A percentile compares a stretch with the other conserved stretches of the same genome.
phyloP scores from a whole-genome alignment of 495 filamentous ascomycete species.

The Penicillium samsonianum region DNA sequence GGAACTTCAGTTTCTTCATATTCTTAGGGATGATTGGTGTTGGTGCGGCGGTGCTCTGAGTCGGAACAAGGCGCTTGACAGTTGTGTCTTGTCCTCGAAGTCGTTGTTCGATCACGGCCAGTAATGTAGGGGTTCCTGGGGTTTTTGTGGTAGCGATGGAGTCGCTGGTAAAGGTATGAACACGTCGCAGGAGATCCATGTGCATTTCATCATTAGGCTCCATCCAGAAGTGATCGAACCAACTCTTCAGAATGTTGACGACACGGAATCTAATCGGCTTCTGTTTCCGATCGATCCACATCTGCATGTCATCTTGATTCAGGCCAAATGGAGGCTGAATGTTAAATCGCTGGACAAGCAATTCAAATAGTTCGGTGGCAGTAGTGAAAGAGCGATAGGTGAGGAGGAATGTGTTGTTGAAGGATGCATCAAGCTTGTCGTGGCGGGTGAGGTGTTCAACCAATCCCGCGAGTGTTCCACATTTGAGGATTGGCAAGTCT shows the following conservation, averaged over 20 bases:
- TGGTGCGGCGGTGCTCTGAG: constrained; percentile 74
- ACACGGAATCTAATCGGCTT: constrained; percentile 93
- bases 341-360: constrained; percentile 86
- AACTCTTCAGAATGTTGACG: constrained; percentile 95
- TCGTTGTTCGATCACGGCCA: constrained; percentile 83
- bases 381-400: constrained; percentile 95
- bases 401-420: constrained; percentile 96
- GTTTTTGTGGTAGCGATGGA: constrained; percentile 90
- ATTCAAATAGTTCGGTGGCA: constrained; percentile 86
- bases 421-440: constrained; percentile 90
- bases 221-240: constrained; percentile 99
- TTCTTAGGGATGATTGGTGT: constrained; percentile 95
- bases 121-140: constrained; percentile 75
- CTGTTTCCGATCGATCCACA: constrained; percentile 92
- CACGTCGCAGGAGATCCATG: constrained; percentile 80
- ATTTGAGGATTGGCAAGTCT: constrained; percentile 71
- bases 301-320: constrained; percentile 70
- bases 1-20: constrained; percentile 99
- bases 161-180: constrained; percentile 88
- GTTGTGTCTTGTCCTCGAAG: constrained; percentile 82
- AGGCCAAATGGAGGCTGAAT: constrained; percentile 91
- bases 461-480: constrained; percentile 82
- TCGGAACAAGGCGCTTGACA: constrained; percentile 83
- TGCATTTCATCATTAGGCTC: constrained; percentile 82
- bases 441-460: constrained; percentile 97